Percentiles rank a stretch among this genome's conserved stretches.
These are phyloP conservation scores for Trichosporon coremiiforme DNA, from an alignment of 1,284 basidiomycete species.

Conservation along the genomic window DNA sequence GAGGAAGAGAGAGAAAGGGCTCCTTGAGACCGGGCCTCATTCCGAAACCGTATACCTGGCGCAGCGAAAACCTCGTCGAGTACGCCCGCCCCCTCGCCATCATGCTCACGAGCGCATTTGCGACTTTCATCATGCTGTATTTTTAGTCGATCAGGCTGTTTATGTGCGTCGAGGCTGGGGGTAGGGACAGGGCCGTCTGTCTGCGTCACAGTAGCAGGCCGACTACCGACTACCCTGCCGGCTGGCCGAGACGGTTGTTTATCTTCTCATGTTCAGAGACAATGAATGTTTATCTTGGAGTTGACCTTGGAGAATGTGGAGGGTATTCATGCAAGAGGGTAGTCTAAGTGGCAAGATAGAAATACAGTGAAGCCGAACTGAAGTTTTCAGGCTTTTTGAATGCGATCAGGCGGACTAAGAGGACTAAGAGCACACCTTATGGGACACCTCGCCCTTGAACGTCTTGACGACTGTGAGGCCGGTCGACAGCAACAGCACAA, in stretches of 20 bases:
- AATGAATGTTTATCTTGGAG: not conserved
- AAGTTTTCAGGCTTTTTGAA: no score
- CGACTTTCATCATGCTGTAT: slow-evolving; percentile 14
- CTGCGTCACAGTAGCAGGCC: no score
- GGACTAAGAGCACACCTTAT: slow-evolving; percentile 39
- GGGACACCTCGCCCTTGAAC: slow-evolving; percentile 67
- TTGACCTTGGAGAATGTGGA: not conserved
- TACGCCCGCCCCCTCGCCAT: not conserved
- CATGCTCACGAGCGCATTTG: slow-evolving; percentile 17
- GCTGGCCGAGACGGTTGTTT: no score
- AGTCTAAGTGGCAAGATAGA: not conserved
- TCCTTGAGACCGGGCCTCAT: no score
- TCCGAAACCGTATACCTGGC: slow-evolving; percentile 7
- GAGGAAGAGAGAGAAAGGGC: no score
- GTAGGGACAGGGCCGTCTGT: no score
- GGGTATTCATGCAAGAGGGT: slow-evolving; percentile 8
- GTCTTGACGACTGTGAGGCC: slow-evolving; percentile 73
- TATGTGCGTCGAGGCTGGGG: not conserved
- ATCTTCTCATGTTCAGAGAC: not conserved
- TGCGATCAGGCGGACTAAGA: no score
- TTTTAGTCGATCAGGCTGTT: slow-evolving; percentile 13
- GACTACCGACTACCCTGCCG: no score
- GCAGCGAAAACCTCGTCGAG: not conserved
- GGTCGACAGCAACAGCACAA: slow-evolving; percentile 78
- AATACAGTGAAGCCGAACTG: not conserved